Conservation (phyloP, 345 rosid genomes). For the Camelina laxa region DNA sequence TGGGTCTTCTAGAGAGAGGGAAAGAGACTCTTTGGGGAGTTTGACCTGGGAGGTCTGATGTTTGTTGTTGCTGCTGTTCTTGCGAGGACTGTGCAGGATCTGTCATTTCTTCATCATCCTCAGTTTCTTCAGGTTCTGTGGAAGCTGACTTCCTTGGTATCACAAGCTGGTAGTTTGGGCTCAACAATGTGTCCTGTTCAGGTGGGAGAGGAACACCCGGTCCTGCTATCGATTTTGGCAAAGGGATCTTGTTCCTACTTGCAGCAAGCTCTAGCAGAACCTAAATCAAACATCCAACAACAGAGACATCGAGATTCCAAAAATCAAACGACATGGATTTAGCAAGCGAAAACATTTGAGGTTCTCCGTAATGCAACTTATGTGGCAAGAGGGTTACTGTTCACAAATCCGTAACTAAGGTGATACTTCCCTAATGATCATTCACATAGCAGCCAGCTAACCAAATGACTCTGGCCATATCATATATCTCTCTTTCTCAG, state of each 20-base stretch:
- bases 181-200: constrained; percentile 77
- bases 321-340: neutral
- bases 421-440: neutral
- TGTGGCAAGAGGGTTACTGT: neutral
- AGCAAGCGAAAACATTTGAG: neutral
- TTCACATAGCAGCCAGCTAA: neutral
- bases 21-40: constrained; percentile 75
- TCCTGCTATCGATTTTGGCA: constrained; percentile 76
- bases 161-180: constrained; percentile 79
- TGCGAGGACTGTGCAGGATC: constrained; percentile 59
- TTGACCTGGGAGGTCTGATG: constrained; percentile 50
- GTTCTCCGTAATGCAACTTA: neutral
- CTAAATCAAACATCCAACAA: constrained; percentile 39
- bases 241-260: constrained; percentile 80
- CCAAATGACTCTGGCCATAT: constrained; percentile 1
- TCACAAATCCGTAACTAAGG: neutral
- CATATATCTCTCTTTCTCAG: neutral
- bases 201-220: constrained; percentile 85
- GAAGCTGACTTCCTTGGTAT: constrained; percentile 63
- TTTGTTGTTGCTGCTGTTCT: constrained; percentile 56
- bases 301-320: neutral
- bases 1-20: constrained; percentile 63
- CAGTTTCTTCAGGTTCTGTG: constrained; percentile 71
- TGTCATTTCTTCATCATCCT: constrained; percentile 71
- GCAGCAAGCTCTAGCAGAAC: constrained; percentile 77